These are phyloP conservation scores for Silene uniflora DNA, from an alignment of 148 eudicot species.

Conservation along the genomic window DNA sequence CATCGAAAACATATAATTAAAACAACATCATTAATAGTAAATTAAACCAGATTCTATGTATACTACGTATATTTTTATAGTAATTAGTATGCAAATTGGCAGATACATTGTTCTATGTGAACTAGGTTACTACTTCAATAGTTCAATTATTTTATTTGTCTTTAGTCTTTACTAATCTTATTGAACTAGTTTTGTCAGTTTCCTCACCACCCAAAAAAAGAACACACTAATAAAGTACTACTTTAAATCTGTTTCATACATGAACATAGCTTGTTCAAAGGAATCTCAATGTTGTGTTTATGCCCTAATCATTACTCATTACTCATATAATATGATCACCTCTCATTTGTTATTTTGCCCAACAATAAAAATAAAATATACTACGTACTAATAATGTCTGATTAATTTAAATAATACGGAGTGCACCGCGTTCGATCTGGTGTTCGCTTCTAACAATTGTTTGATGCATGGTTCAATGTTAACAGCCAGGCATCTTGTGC, in stretches of 20 bases:
- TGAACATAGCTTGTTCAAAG: not conserved
- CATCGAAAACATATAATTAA: constrained; percentile 17
- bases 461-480: too few relatives aligned
- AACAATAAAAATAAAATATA: too few relatives aligned
- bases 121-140: not conserved
- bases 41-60: too few relatives aligned
- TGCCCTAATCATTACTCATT: constrained; percentile 19
- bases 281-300: constrained; percentile 23
- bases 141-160: not conserved
- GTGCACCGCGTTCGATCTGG: too few relatives aligned
- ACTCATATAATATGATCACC: not conserved
- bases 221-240: not conserved
- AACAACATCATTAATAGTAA: too few relatives aligned
- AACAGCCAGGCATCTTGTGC: too few relatives aligned
- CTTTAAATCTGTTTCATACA: not conserved
- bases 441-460: too few relatives aligned
- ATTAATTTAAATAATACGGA: too few relatives aligned
- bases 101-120: constrained; percentile 24
- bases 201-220: constrained; percentile 8
- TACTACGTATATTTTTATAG: too few relatives aligned
- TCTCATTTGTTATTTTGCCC: not conserved
- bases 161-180: constrained; percentile 15
- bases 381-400: too few relatives aligned
- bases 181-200: constrained; percentile 21
- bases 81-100: not conserved